Conservation (phyloP, 805 yeast genomes). For the Kazachstania martiniae region DNA sequence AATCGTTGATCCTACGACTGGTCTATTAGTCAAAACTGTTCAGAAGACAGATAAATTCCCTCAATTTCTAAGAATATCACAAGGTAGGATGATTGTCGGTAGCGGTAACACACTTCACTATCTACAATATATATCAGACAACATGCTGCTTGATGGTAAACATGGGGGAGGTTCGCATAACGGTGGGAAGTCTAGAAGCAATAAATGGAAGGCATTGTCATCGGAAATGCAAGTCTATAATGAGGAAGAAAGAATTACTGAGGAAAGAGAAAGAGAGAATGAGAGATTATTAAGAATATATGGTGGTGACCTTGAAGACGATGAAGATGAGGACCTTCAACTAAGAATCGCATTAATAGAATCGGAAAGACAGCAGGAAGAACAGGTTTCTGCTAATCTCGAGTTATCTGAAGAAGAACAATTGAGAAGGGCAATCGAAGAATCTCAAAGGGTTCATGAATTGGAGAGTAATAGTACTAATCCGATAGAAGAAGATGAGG, state of each 20-base stretch:
- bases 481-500: conserved; percentile 10
- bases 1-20: conserved; percentile 23
- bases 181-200: conserved; percentile 8
- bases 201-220: conserved; percentile 22
- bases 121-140: conserved; percentile 18
- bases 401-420: conserved; percentile 14
- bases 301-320: conserved; percentile 19
- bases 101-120: conserved; percentile 23
- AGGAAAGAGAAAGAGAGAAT: conserved; percentile 9
- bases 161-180: conserved; percentile 1
- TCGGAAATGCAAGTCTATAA: conserved; percentile 21
- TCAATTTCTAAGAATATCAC: conserved; percentile 22
- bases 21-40: conserved; percentile 22
- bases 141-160: conserved; percentile 6
- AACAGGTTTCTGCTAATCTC: conserved; percentile 1
- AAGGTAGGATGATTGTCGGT: conserved; percentile 23
- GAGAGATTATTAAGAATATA: conserved; percentile 14
- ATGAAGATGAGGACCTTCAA: conserved; percentile 25
- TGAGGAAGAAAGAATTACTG: conserved; percentile 16
- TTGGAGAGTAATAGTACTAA: background rate
- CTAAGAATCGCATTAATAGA: conserved; percentile 27
- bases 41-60: conserved; percentile 24
- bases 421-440: conserved; percentile 13
- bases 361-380: conserved; percentile 11
- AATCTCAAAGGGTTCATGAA: conserved; percentile 8